Conservation (phyloP, 1,284 basidiomycete genomes). For the Athelia sp. region DNA sequence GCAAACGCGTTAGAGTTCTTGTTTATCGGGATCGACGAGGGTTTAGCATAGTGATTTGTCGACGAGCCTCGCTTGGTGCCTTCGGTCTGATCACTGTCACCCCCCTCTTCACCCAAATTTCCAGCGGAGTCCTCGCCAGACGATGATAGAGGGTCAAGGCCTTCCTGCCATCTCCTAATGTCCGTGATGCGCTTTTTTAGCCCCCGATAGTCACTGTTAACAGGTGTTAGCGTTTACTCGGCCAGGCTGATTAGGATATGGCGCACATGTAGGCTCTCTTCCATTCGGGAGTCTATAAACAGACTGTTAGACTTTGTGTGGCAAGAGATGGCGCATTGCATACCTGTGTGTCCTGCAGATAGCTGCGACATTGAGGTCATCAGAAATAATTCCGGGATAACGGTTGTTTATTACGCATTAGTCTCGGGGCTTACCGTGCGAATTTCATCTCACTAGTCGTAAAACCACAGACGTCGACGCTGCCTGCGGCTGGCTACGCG, state of each 20-base stretch:
- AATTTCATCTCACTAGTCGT: slow-evolving; percentile 42
- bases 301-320: neutral
- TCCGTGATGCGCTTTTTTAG: slow-evolving; percentile 65
- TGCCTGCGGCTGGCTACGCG: too few relatives aligned
- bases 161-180: slow-evolving; percentile 43
- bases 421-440: slow-evolving; percentile 34
- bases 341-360: slow-evolving; percentile 71
- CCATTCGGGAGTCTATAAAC: slow-evolving; percentile 69
- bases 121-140: slow-evolving; percentile 2
- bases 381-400: too few relatives aligned
- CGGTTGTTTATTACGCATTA: too few relatives aligned
- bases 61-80: too few relatives aligned
- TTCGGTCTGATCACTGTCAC: too few relatives aligned
- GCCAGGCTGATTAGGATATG: neutral
- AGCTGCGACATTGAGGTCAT: too few relatives aligned
- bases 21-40: neutral
- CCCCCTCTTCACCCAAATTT: neutral
- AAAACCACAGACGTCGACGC: neutral
- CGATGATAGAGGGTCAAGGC: slow-evolving; percentile 8
- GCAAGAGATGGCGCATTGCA: slow-evolving; percentile 7
- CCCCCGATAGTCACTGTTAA: slow-evolving; percentile 60
- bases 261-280: slow-evolving; percentile 76
- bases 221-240: slow-evolving; percentile 6
- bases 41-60: neutral
- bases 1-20: too few relatives aligned